Evolutionary conservation across 2,329 filamentous ascomycete species (phyloP).

Genomic region (Orbilia javanica): DNA sequence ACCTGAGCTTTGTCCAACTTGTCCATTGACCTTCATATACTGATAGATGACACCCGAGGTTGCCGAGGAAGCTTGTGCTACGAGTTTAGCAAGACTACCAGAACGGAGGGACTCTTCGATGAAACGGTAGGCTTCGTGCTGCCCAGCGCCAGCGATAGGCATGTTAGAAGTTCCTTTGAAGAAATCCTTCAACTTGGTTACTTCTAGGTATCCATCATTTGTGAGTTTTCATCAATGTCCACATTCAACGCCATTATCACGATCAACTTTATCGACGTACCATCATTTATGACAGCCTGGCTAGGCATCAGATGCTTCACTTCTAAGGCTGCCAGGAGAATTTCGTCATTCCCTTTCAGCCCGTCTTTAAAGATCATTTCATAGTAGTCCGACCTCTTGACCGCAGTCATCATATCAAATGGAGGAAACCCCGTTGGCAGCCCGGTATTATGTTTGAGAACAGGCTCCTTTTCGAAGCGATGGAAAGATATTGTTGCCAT

Average conservation of each 20-base stretch:
- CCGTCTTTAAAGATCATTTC: conserved; percentile 35
- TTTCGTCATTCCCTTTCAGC: conserved; percentile 36
- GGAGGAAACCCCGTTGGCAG: conserved; percentile 25
- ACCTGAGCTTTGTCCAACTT: conserved; percentile 18
- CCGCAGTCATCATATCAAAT: conserved; percentile 23
- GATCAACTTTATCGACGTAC: background rate
- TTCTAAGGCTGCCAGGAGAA: conserved; percentile 33
- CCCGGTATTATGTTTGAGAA: conserved; percentile 5
- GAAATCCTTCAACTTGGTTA: conserved; percentile 16
- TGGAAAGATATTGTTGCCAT: conserved; percentile 46
- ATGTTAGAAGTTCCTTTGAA: conserved; percentile 24
- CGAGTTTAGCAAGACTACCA: conserved; percentile 3
- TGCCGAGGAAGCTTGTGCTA: background rate
- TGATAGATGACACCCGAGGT: conserved; percentile 17
- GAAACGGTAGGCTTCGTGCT: conserved; percentile 3
- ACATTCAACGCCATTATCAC: background rate
- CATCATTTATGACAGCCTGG: background rate
- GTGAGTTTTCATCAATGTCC: background rate
- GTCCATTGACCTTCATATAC: conserved; percentile 34
- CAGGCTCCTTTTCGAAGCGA: conserved; percentile 28
- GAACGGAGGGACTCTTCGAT: conserved; percentile 8
- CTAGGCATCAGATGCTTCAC: conserved; percentile 38
- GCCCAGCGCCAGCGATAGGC: conserved; percentile 3
- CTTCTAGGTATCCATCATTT: background rate
- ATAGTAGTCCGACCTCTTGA: conserved; percentile 49